Percentiles rank a stretch among this genome's conserved stretches.
phyloP scores from a whole-genome alignment of 768 basidiomycete species.

The Amylocystis lapponica region DNA sequence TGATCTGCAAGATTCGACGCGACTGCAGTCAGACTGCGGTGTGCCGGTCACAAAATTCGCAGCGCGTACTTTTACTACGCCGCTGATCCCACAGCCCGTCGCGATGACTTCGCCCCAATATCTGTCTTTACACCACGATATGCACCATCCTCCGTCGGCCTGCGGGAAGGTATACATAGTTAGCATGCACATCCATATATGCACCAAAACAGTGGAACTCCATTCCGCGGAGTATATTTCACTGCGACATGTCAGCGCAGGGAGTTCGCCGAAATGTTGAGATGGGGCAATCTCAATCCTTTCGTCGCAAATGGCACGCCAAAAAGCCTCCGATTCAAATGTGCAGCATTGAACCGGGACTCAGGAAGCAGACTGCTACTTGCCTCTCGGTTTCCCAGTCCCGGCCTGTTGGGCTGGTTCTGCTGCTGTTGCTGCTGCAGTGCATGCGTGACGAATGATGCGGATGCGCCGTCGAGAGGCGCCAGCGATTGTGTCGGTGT shows the following conservation, averaged over 20 bases:
- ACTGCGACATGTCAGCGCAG: not conserved
- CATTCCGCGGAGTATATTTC: not conserved
- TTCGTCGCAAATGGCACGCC: too few relatives aligned
- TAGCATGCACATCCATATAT: not conserved
- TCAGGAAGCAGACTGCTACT: too few relatives aligned
- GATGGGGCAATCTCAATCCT: too few relatives aligned
- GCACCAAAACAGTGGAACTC: not conserved
- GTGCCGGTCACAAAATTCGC: too few relatives aligned
- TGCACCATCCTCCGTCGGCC: constrained; percentile 87
- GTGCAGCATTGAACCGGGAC: too few relatives aligned
- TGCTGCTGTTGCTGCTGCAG: constrained; percentile 45
- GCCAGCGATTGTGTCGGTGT: constrained; percentile 62
- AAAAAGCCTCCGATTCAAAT: too few relatives aligned
- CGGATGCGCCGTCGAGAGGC: constrained; percentile 44
- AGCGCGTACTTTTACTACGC: constrained; percentile 69
- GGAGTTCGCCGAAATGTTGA: too few relatives aligned
- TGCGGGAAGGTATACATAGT: too few relatives aligned
- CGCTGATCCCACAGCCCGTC: constrained; percentile 63
- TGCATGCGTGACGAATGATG: constrained; percentile 59
- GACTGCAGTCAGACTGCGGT: too few relatives aligned
- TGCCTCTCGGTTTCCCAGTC: constrained; percentile 56
- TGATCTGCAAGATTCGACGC: constrained; percentile 52
- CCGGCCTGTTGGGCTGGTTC: constrained; percentile 29
- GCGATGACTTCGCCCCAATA: constrained; percentile 95
- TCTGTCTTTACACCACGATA: constrained; percentile 94